These are phyloP conservation scores for Perkinsus chesapeaki DNA, from an alignment of 169 alveolate species.

Conservation along the genomic window DNA sequence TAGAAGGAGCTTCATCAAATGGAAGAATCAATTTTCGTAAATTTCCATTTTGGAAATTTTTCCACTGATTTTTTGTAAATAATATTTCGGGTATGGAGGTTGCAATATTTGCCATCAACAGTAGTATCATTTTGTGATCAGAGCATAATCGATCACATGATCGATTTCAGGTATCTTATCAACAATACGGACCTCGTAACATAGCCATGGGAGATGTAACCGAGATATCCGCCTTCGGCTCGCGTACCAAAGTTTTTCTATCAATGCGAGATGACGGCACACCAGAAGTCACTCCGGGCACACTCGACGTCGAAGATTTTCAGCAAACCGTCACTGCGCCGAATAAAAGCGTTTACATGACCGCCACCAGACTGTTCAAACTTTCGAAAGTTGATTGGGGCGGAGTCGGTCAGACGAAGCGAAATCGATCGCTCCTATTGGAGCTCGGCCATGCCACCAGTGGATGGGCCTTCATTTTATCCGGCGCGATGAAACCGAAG, in stretches of 20 bases:
- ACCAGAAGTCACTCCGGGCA: not conserved
- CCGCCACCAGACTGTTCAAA: not conserved
- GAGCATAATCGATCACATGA: not conserved
- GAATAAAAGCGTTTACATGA: not conserved
- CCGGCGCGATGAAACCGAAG: not conserved
- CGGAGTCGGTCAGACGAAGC: not conserved
- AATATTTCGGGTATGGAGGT: too few relatives aligned
- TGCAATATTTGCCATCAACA: too few relatives aligned
- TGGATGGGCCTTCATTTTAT: not conserved
- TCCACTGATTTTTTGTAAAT: too few relatives aligned
- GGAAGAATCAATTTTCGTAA: too few relatives aligned
- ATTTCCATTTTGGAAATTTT: too few relatives aligned
- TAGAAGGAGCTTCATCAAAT: too few relatives aligned
- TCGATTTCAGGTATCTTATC: not conserved
- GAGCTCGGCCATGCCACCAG: not conserved
- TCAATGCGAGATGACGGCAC: not conserved
- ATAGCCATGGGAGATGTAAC: not conserved
- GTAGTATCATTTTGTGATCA: too few relatives aligned
- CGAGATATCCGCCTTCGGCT: not conserved
- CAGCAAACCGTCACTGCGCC: not conserved
- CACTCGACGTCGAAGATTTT: not conserved
- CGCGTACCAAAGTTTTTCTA: not conserved
- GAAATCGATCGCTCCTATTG: not conserved
- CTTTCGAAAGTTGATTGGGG: not conserved
- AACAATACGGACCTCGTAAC: not conserved